Evolutionary conservation across 768 basidiomycete genomes (phyloP), one percentile per base, ranked within the genome.

Genomic region (Agaricus subrufescens): DNA sequence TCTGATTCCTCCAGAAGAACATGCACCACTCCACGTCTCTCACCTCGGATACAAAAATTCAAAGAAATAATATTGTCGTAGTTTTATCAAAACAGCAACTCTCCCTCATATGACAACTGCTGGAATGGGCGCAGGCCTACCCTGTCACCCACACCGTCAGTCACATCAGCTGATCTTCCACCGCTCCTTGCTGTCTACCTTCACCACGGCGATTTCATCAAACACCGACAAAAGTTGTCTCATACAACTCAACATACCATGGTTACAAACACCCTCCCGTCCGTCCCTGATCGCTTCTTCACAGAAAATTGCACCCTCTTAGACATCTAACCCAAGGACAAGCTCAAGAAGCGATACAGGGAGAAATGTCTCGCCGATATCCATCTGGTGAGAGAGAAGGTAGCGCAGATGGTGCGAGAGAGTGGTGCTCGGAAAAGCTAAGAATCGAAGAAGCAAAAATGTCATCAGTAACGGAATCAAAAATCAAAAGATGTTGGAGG

Each of bases 141-240:
- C 1, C 19, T 56, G 19, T 15, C 48, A 31, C 47, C 54, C 2
- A 56, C 54, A 31, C 47, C 47, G 7, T 15, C 52, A 11, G 26
- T 19, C 25, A 25, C 47, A 10, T 23, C 48, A 25, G 12, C 40
- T 29, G n/a, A 26, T 34, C 58, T 39, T 19, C 68, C 73, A 1
- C 82, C 82, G 7, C 66, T 86, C 3, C 71, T 86, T 34, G 84
- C 74, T 11, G 63, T 86, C 0, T 83, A 86, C 61, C 61, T 86
- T 34, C 78, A 83, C 3, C 73, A 80, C 12, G 84, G 84, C 27
- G 83, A 84, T 65, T 84, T 77, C 62, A 66, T 67, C 45, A 62
- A 65, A 2, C 82, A 84, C 62, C 85, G 84, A 62, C 52, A 67
- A 43, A 61, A 70, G 26, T 83, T 23, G 71, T 69, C 0, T 62